These are phyloP conservation scores for Xylaria flabelliformis DNA, from an alignment of 495 filamentous ascomycete genomes.

Conservation along the genomic window DNA sequence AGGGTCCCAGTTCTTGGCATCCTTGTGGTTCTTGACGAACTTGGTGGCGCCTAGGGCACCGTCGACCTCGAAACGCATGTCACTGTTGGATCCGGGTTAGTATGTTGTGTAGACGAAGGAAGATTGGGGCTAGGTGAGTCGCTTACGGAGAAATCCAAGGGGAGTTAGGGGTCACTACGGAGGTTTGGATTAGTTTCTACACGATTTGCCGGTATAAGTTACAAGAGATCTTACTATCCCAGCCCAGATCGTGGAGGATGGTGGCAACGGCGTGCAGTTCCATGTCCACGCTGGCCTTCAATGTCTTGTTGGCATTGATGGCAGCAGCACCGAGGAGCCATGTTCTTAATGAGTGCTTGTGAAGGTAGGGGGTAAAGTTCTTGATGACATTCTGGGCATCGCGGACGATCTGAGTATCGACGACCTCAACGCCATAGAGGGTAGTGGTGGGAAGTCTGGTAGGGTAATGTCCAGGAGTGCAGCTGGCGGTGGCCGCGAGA, in stretches of 20 bases:
- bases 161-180: slow-evolving; percentile 17
- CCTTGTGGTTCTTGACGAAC: slow-evolving; percentile 55
- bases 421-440: slow-evolving; percentile 34
- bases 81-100: slow-evolving; percentile 30
- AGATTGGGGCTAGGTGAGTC: background rate
- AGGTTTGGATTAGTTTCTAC: slow-evolving; percentile 7
- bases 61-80: slow-evolving; percentile 54
- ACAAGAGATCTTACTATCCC: slow-evolving; percentile 31
- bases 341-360: slow-evolving; percentile 56
- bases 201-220: slow-evolving; percentile 30
- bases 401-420: slow-evolving; percentile 34
- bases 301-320: slow-evolving; percentile 41
- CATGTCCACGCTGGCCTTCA: slow-evolving; percentile 37
- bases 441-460: slow-evolving; percentile 21
- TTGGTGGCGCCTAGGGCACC: slow-evolving; percentile 87
- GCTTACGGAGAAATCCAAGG: slow-evolving; percentile 22
- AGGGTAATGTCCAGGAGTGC: slow-evolving; percentile 4
- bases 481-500: background rate
- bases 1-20: slow-evolving; percentile 29
- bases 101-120: background rate
- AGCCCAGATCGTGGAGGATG: slow-evolving; percentile 46
- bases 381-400: slow-evolving; percentile 48
- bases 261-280: slow-evolving; percentile 43
- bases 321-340: slow-evolving; percentile 53
- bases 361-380: slow-evolving; percentile 41